Base-by-base conservation (phyloP, 2,329 filamentous ascomycete species). In the Pseudopithomyces chartarum region DNA sequence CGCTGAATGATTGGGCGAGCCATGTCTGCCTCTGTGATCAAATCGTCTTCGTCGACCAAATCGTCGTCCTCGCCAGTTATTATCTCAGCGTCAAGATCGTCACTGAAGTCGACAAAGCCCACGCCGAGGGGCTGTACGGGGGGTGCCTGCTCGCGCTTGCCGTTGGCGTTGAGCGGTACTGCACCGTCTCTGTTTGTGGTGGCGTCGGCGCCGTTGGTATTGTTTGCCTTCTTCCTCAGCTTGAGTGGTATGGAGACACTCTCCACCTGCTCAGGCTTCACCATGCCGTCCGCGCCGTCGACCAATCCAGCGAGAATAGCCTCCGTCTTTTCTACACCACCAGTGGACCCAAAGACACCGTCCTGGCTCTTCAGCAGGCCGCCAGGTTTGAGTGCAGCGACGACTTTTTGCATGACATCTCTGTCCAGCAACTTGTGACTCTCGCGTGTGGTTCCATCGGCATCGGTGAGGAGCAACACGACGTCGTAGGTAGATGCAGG, bases 21-120 rank as follows among this genome's bases (percentile, higher is more conserved):
- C 65, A 95, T 82, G 71, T 99, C 94, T 59, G 92, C 91, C 69
- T 93, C 92, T 2, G 89, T 91, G 66, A 99, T 81, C 32, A 99
- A 81, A 10, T 87, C 88, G 69, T 97, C 90, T 75, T 98, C 95
- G 71, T 98, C 92, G 64, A 99, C 95, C 52, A 96, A 78, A 54
- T 96, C 93, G 62, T 96, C 92, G 66, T 92, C 90, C 58, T 85
- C 84, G 52, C 82, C 82, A 33, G 75, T 79, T 56, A 79, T 84
- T 70, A 78, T 68, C n/a, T 70, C 79, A 57, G 79, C 77, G 60
- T 81, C 82, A 55, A 88, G 81, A 62, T 91, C 87, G 63, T 89
- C 85, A 62, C 82, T 83, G 59, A 88, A 84, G 67, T 90, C 87
- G 36, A 90, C 84, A 63, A 76, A 76, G 53, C 73, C 73, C n/a